Percentiles rank a stretch among this genome's conserved stretches.
These are phyloP conservation scores for Erucastrum elatum DNA, from an alignment of 345 rosid species.

Conservation along the genomic window DNA sequence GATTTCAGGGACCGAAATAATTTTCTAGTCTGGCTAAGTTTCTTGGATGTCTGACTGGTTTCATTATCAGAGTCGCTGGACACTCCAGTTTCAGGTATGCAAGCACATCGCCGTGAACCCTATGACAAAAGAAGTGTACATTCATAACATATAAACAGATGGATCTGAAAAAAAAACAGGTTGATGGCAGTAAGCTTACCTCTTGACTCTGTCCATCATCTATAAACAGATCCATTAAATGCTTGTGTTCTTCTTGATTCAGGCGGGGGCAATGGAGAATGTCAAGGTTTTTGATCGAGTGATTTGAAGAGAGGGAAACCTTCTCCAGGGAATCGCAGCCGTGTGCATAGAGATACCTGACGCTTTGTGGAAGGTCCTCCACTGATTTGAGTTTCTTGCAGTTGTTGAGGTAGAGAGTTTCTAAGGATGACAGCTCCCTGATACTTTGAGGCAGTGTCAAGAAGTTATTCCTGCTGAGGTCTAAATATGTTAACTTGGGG, in stretches of 20 bases:
- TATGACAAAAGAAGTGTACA: neutral
- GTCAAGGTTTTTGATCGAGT: neutral
- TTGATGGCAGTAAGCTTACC: neutral
- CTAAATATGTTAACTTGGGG: neutral
- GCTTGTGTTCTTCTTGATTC: neutral
- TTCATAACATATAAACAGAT: neutral
- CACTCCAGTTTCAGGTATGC: neutral
- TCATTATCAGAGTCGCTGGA: neutral
- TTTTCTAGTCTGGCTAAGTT: neutral
- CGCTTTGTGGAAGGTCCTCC: conserved; percentile 6
- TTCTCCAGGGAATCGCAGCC: conserved; percentile 20
- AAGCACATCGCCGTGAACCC: neutral
- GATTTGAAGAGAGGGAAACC: neutral
- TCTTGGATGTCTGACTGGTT: neutral
- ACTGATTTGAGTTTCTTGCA: conserved; percentile 15
- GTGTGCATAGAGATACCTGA: conserved; percentile 16
- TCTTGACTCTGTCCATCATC: neutral
- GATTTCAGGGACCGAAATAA: neutral
- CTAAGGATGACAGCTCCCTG: neutral
- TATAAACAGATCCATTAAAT: neutral
- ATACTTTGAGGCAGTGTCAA: neutral
- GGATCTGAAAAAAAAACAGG: neutral
- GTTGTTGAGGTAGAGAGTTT: conserved; percentile 19
- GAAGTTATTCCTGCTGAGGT: conserved; percentile 6
- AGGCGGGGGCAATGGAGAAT: neutral